Percentiles rank a stretch among this genome's conserved stretches.
These are phyloP conservation scores for Clarireedia paspali DNA, from an alignment of 2,329 filamentous ascomycete genomes.

Conservation along the genomic window DNA sequence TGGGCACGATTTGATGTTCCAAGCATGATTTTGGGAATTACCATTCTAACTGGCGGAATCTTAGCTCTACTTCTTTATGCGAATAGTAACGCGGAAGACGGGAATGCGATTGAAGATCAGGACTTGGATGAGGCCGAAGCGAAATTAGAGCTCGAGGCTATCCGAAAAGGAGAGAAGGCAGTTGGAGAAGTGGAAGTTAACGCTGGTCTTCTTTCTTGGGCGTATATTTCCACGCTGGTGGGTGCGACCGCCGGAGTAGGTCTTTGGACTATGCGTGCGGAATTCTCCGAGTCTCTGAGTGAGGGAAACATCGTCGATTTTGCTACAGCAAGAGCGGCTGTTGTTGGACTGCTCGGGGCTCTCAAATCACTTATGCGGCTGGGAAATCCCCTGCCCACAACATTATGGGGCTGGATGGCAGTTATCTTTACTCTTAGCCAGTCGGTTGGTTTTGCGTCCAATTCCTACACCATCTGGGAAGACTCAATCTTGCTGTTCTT, in stretches of 20 bases:
- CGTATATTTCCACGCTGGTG: conserved; percentile 20
- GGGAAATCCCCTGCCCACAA: conserved; percentile 55
- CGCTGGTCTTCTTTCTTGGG: conserved; percentile 17
- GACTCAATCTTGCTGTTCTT: conserved; percentile 92
- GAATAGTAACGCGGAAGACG: conserved; percentile 47
- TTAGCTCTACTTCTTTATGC: conserved; percentile 67
- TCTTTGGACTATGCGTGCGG: conserved; percentile 13
- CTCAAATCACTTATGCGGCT: conserved; percentile 33
- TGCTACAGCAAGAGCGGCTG: conserved; percentile 16
- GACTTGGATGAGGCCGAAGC: conserved; percentile 54
- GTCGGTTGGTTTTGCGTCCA: conserved; percentile 90
- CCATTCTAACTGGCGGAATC: conserved; percentile 61
- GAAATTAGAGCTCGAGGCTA: conserved; percentile 42
- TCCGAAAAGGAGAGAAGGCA: conserved; percentile 18
- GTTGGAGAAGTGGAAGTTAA: conserved; percentile 20
- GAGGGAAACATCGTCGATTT: conserved; percentile 18
- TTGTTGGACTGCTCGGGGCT: conserved; percentile 30
- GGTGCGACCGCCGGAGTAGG: conserved; percentile 20
- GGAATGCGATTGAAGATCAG: conserved; percentile 46
- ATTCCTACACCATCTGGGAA: conserved; percentile 99
- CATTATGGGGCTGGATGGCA: conserved; percentile 82
- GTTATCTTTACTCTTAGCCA: conserved; percentile 76
- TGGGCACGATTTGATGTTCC: conserved; percentile 90
- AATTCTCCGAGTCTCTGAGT: conserved; percentile 1
- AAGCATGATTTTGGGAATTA: conserved; percentile 76